Percentiles rank a stretch among this genome's conserved stretches.
Evolutionary conservation across 805 yeast genomes (phyloP).

Genomic region (Yamadazyma laniorum): DNA sequence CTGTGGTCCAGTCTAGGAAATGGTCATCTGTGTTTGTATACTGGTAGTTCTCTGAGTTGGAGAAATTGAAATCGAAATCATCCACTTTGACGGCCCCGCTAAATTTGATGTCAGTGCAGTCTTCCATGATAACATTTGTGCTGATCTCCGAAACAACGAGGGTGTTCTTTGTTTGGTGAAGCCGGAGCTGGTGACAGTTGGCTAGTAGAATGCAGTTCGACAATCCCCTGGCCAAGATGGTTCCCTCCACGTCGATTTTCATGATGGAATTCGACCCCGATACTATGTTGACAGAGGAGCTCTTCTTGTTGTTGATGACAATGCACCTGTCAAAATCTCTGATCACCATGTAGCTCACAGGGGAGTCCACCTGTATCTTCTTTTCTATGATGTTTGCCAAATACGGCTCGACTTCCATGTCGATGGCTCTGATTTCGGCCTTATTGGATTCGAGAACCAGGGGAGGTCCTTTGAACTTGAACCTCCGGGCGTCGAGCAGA

Average conservation of each 20-base stretch:
- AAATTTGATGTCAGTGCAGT: constrained; percentile 20
- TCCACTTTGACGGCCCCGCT: constrained; percentile 18
- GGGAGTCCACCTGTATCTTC: neutral
- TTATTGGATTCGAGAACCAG: constrained; percentile 11
- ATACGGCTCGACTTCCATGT: neutral
- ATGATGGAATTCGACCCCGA: constrained; percentile 17
- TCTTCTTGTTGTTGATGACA: constrained; percentile 10
- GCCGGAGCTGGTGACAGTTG: constrained; percentile 30
- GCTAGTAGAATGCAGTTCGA: constrained; percentile 17
- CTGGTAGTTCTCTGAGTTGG: constrained; percentile 2
- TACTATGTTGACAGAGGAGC: constrained; percentile 23
- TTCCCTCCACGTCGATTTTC: constrained; percentile 24
- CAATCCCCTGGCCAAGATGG: constrained; percentile 27
- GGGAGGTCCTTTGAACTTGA: constrained; percentile 32
- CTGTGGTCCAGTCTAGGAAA: constrained; percentile 6
- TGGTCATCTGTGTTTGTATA: neutral
- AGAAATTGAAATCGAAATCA: constrained; percentile 25
- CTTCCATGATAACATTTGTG: constrained; percentile 29
- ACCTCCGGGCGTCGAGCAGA: constrained; percentile 15
- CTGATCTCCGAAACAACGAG: constrained; percentile 19
- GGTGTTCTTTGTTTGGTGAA: constrained; percentile 22
- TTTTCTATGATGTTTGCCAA: neutral
- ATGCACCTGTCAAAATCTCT: constrained; percentile 2
- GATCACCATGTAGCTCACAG: constrained; percentile 3
- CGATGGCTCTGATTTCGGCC: neutral